Conservation (phyloP, 2,329 filamentous ascomycete genomes). For the Alternaria gansuensis region DNA sequence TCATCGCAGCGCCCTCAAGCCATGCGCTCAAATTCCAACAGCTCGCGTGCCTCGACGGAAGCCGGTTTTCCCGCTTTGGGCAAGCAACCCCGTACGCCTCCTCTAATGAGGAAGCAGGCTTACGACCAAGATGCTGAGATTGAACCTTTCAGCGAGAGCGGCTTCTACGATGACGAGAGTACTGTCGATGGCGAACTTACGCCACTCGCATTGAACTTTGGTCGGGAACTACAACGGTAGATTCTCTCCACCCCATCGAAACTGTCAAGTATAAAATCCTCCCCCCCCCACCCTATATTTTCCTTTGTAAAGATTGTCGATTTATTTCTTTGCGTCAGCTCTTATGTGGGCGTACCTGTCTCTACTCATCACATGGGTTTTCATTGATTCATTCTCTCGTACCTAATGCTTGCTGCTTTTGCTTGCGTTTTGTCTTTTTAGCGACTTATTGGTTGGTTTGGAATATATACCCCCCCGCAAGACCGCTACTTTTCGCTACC, state of each 20-base stretch:
- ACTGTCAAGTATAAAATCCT: background rate
- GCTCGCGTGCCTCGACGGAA: constrained; percentile 42
- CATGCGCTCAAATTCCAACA: constrained; percentile 39
- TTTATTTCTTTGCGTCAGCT: constrained; percentile 2
- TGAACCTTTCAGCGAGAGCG: constrained; percentile 57
- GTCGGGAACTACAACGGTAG: constrained; percentile 35
- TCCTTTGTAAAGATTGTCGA: constrained; percentile 15
- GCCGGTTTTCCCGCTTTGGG: constrained; percentile 46
- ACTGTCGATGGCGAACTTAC: constrained; percentile 54
- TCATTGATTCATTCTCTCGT: constrained; percentile 14
- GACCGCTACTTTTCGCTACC: background rate
- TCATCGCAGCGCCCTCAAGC: constrained; percentile 39
- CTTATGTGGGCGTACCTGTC: constrained; percentile 10
- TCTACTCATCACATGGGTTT: constrained; percentile 1
- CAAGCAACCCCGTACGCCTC: constrained; percentile 59
- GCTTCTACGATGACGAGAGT: constrained; percentile 62
- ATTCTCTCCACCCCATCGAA: background rate
- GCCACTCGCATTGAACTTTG: constrained; percentile 48
- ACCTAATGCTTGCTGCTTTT: constrained; percentile 29
- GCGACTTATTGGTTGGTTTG: constrained; percentile 3
- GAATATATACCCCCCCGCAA: constrained; percentile 13
- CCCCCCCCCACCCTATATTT: background rate
- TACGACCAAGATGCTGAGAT: constrained; percentile 69
- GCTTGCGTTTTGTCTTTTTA: background rate
- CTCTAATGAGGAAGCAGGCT: constrained; percentile 63